Conservation (phyloP, 2,329 filamentous ascomycete species). For the Didymella keratinophila region DNA sequence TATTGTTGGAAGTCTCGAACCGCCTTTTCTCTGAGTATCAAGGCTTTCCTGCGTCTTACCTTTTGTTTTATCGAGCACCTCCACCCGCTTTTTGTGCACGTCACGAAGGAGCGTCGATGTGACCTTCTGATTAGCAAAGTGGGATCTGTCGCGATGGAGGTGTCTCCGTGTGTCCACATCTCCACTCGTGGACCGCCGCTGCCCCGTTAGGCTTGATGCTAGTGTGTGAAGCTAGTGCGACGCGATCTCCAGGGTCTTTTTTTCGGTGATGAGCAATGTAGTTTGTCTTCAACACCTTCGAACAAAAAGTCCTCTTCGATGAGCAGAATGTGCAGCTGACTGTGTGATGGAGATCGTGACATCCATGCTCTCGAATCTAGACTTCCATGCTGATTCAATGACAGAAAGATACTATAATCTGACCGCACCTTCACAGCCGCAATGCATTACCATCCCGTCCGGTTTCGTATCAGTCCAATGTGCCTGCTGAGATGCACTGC, state of each 20-base stretch:
- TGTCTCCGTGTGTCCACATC: not conserved
- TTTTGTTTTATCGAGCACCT: no score
- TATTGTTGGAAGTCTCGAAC: no score
- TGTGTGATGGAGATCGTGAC: not conserved
- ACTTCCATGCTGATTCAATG: not conserved
- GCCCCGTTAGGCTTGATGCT: not conserved
- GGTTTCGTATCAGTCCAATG: not conserved
- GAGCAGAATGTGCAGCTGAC: not conserved
- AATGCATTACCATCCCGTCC: not conserved
- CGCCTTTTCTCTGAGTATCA: no score
- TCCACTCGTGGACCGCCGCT: not conserved
- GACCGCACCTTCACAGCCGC: not conserved
- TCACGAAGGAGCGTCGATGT: not conserved
- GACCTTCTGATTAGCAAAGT: not conserved
- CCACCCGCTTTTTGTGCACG: no score
- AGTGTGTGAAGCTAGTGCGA: not conserved
- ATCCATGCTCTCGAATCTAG: not conserved
- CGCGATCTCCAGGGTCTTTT: not conserved
- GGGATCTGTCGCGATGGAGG: not conserved
- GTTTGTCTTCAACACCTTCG: not conserved
- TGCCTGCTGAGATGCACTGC: not conserved
- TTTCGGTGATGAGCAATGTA: conserved; percentile 1
- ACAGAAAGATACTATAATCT: not conserved
- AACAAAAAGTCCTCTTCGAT: not conserved
- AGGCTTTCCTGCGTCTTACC: no score